Evolutionary conservation across 768 basidiomycete genomes (phyloP).

Genomic region (Trametes gibbosa): DNA sequence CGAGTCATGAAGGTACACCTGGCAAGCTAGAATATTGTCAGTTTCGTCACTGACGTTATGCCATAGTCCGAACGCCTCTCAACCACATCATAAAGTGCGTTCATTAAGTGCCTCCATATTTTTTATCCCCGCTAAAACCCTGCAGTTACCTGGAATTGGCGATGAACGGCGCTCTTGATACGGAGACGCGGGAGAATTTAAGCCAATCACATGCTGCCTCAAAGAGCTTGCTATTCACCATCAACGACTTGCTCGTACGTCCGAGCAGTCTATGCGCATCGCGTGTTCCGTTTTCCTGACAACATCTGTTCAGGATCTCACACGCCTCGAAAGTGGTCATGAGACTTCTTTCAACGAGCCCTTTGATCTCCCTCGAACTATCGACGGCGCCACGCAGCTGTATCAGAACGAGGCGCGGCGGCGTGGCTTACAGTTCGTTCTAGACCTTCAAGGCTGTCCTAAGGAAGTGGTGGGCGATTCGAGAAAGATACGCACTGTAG

Average conservation of each 20-base stretch:
- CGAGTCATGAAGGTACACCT: conserved; percentile 74
- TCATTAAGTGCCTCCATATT: background rate
- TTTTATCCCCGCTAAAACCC: background rate
- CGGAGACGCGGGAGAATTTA: conserved; percentile 73
- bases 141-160: conserved; percentile 75
- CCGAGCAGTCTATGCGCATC: background rate
- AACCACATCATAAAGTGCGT: conserved; percentile 82
- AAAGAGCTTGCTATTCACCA: conserved; percentile 77
- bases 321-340: conserved; percentile 71
- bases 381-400: conserved; percentile 58
- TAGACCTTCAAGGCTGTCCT: conserved; percentile 55
- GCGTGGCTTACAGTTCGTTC: conserved; percentile 54
- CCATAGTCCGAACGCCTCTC: conserved; percentile 64
- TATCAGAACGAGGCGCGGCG: conserved; percentile 68
- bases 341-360: conserved; percentile 76
- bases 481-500: conserved; percentile 70
- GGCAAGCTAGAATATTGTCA: background rate
- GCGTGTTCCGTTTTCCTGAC: background rate
- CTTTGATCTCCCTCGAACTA: conserved; percentile 60
- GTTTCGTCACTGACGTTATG: background rate
- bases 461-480: conserved; percentile 66
- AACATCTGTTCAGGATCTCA: conserved; percentile 52
- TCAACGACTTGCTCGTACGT: conserved; percentile 71
- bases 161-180: conserved; percentile 68
- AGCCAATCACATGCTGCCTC: conserved; percentile 72